phyloP scores from a whole-genome alignment of 2,329 filamentous ascomycete genomes.

The Nemania sp. region DNA sequence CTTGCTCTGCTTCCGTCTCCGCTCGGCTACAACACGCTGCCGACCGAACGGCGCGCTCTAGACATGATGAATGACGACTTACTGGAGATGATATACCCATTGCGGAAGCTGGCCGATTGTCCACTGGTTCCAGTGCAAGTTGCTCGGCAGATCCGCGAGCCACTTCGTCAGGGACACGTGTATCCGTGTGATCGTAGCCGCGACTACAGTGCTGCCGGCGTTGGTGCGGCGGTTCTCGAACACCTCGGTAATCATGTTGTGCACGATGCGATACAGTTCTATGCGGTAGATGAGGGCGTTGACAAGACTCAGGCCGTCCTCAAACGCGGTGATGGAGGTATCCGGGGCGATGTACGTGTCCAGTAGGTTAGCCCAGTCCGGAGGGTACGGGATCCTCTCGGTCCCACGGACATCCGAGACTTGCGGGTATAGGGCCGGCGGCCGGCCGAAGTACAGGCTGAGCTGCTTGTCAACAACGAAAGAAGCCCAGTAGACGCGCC shows the following conservation, averaged over 20 bases:
- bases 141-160: conserved; percentile 51
- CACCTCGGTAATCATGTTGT: conserved; percentile 55
- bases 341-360: conserved; percentile 53
- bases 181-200: conserved; percentile 50
- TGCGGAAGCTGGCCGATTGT: conserved; percentile 51
- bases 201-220: conserved; percentile 47
- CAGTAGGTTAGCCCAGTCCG: conserved; percentile 52
- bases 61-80: conserved; percentile 19
- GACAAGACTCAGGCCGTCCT: conserved; percentile 51
- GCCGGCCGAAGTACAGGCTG: conserved; percentile 56
- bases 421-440: conserved; percentile 53
- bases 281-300: conserved; percentile 53
- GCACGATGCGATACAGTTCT: conserved; percentile 54
- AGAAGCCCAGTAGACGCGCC: conserved; percentile 56
- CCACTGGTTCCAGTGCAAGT: conserved; percentile 57
- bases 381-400: conserved; percentile 53
- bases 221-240: conserved; percentile 53
- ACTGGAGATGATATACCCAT: conserved; percentile 53
- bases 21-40: neutral
- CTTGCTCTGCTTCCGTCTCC: neutral
- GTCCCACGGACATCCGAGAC: conserved; percentile 56
- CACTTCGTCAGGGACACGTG: conserved; percentile 53
- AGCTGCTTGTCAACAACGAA: conserved; percentile 57
- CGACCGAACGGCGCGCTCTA: neutral
- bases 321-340: conserved; percentile 50